These are phyloP conservation scores for Lepidopterella palustris DNA, from an alignment of 495 filamentous ascomycete genomes.

Conservation along the genomic window DNA sequence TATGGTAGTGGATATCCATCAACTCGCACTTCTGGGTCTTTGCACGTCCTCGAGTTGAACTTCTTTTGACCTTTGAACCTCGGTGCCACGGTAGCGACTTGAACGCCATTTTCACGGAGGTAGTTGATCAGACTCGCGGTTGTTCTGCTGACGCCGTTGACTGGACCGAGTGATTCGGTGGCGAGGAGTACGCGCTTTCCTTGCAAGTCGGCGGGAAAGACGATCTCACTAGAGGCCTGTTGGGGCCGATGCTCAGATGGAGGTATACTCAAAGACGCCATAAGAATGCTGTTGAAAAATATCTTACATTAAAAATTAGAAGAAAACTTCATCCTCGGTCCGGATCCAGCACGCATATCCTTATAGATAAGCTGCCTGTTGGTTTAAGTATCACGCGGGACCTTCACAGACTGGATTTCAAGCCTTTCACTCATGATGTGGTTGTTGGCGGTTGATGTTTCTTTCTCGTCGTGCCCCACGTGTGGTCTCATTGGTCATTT, in stretches of 20 bases:
- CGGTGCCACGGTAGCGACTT: slow-evolving; percentile 55
- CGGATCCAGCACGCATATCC: too few relatives aligned
- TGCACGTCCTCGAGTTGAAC: slow-evolving; percentile 11
- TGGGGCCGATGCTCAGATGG: neutral
- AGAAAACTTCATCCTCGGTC: too few relatives aligned
- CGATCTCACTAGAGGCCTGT: slow-evolving; percentile 10
- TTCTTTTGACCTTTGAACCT: slow-evolving; percentile 36
- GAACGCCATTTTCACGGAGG: slow-evolving; percentile 48
- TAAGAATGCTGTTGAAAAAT: neutral
- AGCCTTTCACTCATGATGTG: neutral
- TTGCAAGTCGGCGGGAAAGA: slow-evolving; percentile 44
- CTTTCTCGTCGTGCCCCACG: neutral
- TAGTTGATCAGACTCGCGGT: slow-evolving; percentile 57
- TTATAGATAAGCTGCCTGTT: neutral
- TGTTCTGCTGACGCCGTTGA: slow-evolving; percentile 60
- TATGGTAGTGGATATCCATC: slow-evolving; percentile 57
- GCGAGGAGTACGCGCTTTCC: slow-evolving; percentile 54
- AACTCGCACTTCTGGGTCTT: slow-evolving; percentile 45
- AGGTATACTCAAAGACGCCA: neutral
- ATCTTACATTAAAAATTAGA: too few relatives aligned
- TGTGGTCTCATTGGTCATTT: neutral
- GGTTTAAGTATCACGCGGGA: neutral
- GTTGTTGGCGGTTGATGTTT: neutral
- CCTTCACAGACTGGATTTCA: neutral
- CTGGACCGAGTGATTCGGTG: slow-evolving; percentile 58